Evolutionary conservation across 2,329 filamentous ascomycete species (phyloP).

Genomic region (Monilinia laxa): DNA sequence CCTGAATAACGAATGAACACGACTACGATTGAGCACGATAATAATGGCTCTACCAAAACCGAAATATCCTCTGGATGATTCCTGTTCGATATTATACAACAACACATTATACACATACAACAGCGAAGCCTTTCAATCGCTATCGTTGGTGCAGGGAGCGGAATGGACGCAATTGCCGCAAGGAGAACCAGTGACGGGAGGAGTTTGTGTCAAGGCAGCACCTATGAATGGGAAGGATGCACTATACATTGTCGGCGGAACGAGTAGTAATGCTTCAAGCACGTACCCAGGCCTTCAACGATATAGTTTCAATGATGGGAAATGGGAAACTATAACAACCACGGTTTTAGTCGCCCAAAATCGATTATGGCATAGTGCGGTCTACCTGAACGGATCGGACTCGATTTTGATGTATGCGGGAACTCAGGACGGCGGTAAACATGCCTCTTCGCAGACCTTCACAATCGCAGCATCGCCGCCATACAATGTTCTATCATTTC

Average conservation of each 20-base stretch:
- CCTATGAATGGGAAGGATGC: conserved; percentile 56
- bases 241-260: conserved; percentile 79
- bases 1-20: conserved; percentile 25
- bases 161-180: conserved; percentile 66
- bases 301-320: conserved; percentile 56
- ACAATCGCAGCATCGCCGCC: conserved; percentile 66
- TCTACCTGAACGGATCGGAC: conserved; percentile 68
- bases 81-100: conserved; percentile 79
- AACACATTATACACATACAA: conserved; percentile 86
- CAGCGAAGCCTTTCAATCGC: conserved; percentile 68
- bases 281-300: conserved; percentile 74
- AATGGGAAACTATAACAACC: conserved; percentile 58
- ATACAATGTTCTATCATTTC: conserved; percentile 59
- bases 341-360: conserved; percentile 49
- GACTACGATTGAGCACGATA: conserved; percentile 25
- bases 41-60: conserved; percentile 60
- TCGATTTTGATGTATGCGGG: conserved; percentile 82
- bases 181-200: conserved; percentile 71
- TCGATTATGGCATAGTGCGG: conserved; percentile 71
- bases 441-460: conserved; percentile 71
- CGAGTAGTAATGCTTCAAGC: conserved; percentile 44
- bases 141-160: conserved; percentile 66
- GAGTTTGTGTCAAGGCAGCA: conserved; percentile 71
- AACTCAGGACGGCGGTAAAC: conserved; percentile 57
- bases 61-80: conserved; percentile 65